Base-by-base conservation (phyloP, 1,284 basidiomycete species). In the Boletus smithii region DNA sequence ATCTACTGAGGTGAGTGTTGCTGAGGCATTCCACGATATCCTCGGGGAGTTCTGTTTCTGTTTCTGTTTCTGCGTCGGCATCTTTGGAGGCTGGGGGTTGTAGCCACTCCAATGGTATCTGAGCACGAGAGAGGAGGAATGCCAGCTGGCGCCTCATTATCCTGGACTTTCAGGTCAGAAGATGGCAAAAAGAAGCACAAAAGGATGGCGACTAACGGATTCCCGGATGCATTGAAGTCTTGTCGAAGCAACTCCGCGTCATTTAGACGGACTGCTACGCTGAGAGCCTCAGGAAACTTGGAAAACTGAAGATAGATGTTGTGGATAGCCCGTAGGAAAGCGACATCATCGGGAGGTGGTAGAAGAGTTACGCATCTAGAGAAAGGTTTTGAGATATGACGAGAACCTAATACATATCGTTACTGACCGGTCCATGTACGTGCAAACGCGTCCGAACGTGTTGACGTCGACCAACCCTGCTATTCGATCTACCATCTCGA, bases 71-170 rank as follows among this genome's bases (percentile, higher is more conserved):
- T n/a, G n/a, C 77, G 27, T 78, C 75, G 34, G 77, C 77, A 38
- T 80, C 77, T 50, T 81, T 80, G 48, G 73, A 70, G 16, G 60
- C 57, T 6, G 75, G 65, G 10, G 75, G 73, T 46, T 87, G 87
- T 29, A 97, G 71, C 95, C 95, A 97, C 65, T 94, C 89, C 42
- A 93, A 70, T 6, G 95, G 94, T 50, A 95, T 79, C 64, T 95
- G 91, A 9, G 95, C 88, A 36, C 97, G 87, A 6, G 94, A 93
- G 42, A 99, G 83, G 60, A 97, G 78, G 71, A 91, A 92, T 2
- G 97, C 93, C 22, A 99, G 83, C 70, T 99, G 97, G 43, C 91
- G 88, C 67, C 90, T 91, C 97, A 99, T 99, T 31, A 84, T 70
- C 18, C 88, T 90, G 54, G 38, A 17, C 32, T 51, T 29, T 38